Evolutionary conservation across 2,329 filamentous ascomycete species (phyloP).

Genomic region (Colletotrichum theobromicola): DNA sequence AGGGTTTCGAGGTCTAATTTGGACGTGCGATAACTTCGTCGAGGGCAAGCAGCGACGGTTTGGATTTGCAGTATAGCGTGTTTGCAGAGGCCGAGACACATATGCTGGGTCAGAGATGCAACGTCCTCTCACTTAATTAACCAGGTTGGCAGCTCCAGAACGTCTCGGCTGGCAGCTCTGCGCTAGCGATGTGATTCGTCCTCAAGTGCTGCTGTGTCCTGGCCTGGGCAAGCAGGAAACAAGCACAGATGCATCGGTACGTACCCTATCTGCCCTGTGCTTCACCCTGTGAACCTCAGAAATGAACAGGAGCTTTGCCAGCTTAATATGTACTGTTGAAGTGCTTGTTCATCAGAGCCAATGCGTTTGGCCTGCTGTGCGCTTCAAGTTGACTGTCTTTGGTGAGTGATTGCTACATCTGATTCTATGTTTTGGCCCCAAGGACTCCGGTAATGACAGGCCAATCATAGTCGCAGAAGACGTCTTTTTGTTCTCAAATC

Average conservation of each 20-base stretch:
- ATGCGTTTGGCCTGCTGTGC: neutral
- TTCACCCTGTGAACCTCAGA: neutral
- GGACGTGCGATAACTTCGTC: neutral
- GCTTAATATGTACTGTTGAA: neutral
- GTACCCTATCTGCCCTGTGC: conserved; percentile 1
- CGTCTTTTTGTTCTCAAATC: neutral
- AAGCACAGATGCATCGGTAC: neutral
- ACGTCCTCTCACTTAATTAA: conserved; percentile 10
- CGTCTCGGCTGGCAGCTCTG: conserved; percentile 17
- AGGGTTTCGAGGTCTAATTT: neutral
- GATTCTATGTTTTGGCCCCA: neutral
- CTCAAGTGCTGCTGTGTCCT: neutral
- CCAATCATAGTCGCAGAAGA: neutral
- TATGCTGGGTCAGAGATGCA: conserved; percentile 6
- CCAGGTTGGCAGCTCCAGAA: conserved; percentile 20
- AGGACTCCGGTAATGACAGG: neutral
- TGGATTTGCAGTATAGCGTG: neutral
- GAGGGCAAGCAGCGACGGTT: neutral
- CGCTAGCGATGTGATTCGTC: conserved; percentile 19
- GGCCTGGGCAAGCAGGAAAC: neutral
- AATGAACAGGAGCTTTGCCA: neutral
- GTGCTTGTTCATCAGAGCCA: neutral
- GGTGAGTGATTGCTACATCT: neutral
- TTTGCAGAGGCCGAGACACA: conserved; percentile 4
- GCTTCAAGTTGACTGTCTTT: neutral